These are phyloP conservation scores for Euphorbia schlechtendalii DNA, from an alignment of 441 rosid species.

Conservation along the genomic window DNA sequence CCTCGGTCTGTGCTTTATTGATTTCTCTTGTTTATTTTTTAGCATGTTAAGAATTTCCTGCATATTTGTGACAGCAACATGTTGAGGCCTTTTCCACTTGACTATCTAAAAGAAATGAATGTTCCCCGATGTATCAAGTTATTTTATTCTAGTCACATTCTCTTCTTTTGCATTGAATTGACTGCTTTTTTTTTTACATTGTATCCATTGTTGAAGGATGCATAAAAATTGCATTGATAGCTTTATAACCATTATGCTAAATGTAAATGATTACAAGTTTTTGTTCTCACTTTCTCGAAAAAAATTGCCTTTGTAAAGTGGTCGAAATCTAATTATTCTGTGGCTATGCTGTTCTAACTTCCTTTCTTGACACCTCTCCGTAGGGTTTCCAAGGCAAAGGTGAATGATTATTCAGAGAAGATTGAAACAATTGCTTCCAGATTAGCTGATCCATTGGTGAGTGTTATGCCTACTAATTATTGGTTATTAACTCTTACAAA, in stretches of 20 bases:
- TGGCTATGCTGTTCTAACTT: not conserved
- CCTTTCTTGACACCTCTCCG: not conserved
- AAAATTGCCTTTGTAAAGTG: not conserved
- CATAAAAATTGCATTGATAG: not conserved
- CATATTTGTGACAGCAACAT: not conserved
- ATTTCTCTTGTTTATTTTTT: not conserved
- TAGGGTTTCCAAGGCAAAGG: conserved; percentile 60
- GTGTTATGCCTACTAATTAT: conserved; percentile 11
- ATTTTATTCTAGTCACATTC: not conserved
- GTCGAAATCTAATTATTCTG: not conserved
- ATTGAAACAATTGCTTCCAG: conserved; percentile 56
- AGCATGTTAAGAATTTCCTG: not conserved
- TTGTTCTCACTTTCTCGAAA: not conserved
- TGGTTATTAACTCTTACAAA: not conserved
- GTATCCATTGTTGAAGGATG: not conserved
- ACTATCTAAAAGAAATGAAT: not conserved
- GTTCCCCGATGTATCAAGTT: not conserved
- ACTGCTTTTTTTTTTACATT: not conserved
- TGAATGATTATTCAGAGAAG: conserved; percentile 63
- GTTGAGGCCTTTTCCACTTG: no score
- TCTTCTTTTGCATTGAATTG: not conserved
- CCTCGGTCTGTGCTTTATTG: conserved; percentile 41
- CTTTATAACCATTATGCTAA: not conserved
- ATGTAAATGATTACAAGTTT: not conserved
- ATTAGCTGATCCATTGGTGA: conserved; percentile 38